Base-by-base conservation (phyloP, 176 grass and related monocot species). In the Aechmea fasciata region DNA sequence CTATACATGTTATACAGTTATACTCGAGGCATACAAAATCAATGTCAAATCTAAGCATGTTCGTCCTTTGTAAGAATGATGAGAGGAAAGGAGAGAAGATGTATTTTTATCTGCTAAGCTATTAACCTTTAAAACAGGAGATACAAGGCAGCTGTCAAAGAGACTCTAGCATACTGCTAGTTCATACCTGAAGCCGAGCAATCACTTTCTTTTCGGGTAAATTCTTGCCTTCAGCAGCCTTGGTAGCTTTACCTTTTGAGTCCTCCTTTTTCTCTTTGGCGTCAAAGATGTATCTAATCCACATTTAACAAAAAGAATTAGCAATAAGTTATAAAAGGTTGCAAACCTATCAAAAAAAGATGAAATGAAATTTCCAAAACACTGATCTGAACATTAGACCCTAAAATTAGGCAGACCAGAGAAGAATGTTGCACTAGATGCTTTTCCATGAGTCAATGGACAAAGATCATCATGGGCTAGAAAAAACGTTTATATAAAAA, bases 221-320 rank as follows among this genome's bases (percentile, higher is more conserved):
- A 28, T 63, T 85, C 77, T 93, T 93, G 71, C 53, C 76, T 76
- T 85, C 82, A 69, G 76, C 80, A 76, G 14, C 52, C 73, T 89
- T 87, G 54, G 51, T 67, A 71, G 88, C 79, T 68, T 97, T 92
- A 66, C 83, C 86, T 50, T 92, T 92, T 0, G 72, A 75, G 49
- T 78, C 72, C 25, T 75, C 75, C 59, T 93, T 99, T 33, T 87
- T 90, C 72, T 93, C 89, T 85, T 85, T 99, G 12, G 71, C 76
- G 48, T 99, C 89, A 63, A 99, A 93, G 74, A 99, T 82, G 61
- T 99, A 99, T 82, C 89, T 97, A 76, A 5, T n/a, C 61, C 57
- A 2, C 62, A 48, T 8, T 14, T 70, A 41, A 9, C 51, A 82
- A 6, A 7, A 65, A 65, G 68, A 78, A 11, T 0, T 78, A 10